Evolutionary conservation across 23 red algal genomes (phyloP).

Genomic region (Gracilaria vermiculophylla): DNA sequence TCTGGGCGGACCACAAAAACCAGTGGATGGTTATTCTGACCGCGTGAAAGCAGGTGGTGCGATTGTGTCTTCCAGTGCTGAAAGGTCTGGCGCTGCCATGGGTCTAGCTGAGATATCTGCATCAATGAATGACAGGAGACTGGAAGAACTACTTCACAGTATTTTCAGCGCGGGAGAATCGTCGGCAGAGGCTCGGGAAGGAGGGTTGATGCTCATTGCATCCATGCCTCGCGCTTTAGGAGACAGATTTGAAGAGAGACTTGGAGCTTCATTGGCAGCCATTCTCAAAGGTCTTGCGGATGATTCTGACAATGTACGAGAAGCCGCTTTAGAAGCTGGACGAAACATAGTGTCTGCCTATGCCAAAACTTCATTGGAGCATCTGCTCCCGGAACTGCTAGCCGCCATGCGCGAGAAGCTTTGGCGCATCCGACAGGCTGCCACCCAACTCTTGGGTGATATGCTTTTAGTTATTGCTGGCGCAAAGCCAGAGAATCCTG

Average conservation of each 20-base stretch:
- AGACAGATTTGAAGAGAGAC: conserved; percentile 67
- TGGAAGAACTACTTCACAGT: conserved; percentile 53
- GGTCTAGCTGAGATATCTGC: conserved; percentile 78
- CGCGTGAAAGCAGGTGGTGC: not conserved
- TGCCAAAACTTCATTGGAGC: conserved; percentile 66
- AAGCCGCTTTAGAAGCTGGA: conserved; percentile 85
- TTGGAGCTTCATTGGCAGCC: conserved; percentile 56
- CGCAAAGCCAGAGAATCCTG: conserved; percentile 35
- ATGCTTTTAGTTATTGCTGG: conserved; percentile 81
- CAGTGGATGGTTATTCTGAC: not conserved
- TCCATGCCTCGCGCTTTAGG: conserved; percentile 69
- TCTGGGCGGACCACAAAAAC: conserved; percentile 18
- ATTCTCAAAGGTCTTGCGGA: conserved; percentile 77
- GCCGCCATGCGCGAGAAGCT: conserved; percentile 64
- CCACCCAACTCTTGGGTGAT: conserved; percentile 75
- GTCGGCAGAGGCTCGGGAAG: conserved; percentile 73
- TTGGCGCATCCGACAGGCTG: conserved; percentile 87
- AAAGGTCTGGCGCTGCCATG: conserved; percentile 88
- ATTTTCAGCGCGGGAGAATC: conserved; percentile 35
- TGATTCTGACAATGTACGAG: conserved; percentile 83
- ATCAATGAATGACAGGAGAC: conserved; percentile 51
- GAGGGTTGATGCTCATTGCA: conserved; percentile 75
- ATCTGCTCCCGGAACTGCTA: conserved; percentile 63
- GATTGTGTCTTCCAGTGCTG: conserved; percentile 73
- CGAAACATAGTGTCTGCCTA: conserved; percentile 71